These are phyloP conservation scores for Fusarium fujikuroi DNA, from an alignment of 2,329 filamentous ascomycete species.

Conservation along the genomic window DNA sequence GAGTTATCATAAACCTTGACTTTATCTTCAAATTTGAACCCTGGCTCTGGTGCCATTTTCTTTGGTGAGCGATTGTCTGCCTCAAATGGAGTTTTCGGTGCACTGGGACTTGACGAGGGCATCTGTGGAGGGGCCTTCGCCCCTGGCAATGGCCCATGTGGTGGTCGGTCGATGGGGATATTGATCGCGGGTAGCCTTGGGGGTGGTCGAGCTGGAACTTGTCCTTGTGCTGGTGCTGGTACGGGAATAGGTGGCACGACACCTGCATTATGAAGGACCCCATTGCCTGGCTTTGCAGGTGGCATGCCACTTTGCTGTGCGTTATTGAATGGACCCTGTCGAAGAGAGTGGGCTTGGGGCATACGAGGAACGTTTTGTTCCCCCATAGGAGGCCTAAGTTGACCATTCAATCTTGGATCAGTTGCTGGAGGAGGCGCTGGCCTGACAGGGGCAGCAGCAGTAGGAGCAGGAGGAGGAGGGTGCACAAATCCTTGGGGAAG, in stretches of 20 bases:
- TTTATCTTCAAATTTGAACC: neutral
- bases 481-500: neutral
- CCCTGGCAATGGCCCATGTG: neutral
- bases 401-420: slow-evolving; percentile 6
- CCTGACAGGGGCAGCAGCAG: neutral
- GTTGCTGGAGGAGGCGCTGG: neutral
- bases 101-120: neutral
- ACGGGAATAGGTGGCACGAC: neutral
- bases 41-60: slow-evolving; percentile 1
- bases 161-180: slow-evolving; percentile 10
- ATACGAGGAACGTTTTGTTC: neutral
- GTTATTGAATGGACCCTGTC: neutral
- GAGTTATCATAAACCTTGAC: slow-evolving; percentile 7
- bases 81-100: neutral
- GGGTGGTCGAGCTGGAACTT: neutral
- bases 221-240: neutral
- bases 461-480: neutral
- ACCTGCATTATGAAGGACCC: neutral
- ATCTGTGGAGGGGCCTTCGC: neutral
- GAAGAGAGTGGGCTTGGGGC: neutral
- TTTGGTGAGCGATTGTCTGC: neutral
- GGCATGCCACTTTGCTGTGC: neutral
- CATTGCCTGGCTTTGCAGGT: neutral
- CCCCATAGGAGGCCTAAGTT: neutral
- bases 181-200: slow-evolving; percentile 1